Evolutionary conservation across 306 rosid genomes (phyloP).

Genomic region (Lagenaria siceraria): DNA sequence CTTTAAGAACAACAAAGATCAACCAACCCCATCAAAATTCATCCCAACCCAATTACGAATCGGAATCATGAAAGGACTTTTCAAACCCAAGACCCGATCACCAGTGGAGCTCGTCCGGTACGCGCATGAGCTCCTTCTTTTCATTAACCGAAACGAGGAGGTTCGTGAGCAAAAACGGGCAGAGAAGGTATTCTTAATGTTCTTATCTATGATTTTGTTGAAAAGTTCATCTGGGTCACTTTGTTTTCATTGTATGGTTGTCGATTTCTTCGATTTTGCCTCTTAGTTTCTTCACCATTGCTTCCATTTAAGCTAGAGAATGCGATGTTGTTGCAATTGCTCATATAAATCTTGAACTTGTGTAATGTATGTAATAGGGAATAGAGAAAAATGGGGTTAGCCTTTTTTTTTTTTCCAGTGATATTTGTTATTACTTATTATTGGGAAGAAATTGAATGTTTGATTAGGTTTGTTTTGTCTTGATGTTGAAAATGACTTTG

Average conservation of each 20-base stretch:
- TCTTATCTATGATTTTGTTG: not conserved
- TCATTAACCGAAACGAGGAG: conserved; percentile 10
- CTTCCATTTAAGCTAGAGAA: not conserved
- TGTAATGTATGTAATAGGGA: not conserved
- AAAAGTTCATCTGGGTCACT: not conserved
- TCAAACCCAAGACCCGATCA: conserved; percentile 28
- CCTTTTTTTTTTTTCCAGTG: not conserved
- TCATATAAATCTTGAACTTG: no score
- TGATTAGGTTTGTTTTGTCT: not conserved
- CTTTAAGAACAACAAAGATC: not conserved
- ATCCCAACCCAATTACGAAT: not conserved
- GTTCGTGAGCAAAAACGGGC: conserved; percentile 26
- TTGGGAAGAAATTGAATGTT: not conserved
- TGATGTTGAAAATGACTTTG: not conserved
- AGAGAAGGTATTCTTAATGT: conserved; percentile 29
- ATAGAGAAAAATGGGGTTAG: not conserved
- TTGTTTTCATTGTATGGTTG: not conserved
- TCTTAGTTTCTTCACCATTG: not conserved
- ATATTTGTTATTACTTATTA: not conserved
- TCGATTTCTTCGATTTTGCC: not conserved
- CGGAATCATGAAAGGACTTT: conserved; percentile 21
- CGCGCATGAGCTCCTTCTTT: conserved; percentile 23
- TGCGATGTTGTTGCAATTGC: not conserved
- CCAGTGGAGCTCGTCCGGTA: conserved; percentile 36
- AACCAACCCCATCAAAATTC: not conserved